Base-by-base conservation (phyloP, 805 yeast species). In the Candida broadrunensis region DNA sequence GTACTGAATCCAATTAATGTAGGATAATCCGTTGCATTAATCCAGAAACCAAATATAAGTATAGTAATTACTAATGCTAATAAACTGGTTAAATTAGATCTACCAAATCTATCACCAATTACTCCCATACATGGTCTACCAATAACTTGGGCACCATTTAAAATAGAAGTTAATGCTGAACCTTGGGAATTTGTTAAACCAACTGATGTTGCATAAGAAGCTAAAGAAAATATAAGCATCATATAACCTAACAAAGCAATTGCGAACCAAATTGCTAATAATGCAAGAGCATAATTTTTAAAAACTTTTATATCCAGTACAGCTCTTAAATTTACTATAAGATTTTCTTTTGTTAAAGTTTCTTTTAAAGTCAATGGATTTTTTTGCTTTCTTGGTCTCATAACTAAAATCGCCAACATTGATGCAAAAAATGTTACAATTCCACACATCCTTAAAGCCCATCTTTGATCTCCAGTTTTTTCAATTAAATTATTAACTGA, bases 51-150 rank as follows among this genome's bases (percentile, higher is more conserved):
- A 35, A 52, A 58, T 7, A 63, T 33, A 37, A 65, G 44, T 5
- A 66, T 49, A 12, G 60, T 45, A 14, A 56, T 48, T 5, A 50
- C 19, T 5, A 57, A 33, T 43, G 67, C 51, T n/a, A 56, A 24
- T 9, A 44, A 26, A 0, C 44, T 36, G 0, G 63, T 49, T 11
- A 58, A 44, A 45, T 77, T 78, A 39, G 66, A 50, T 23, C 79
- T 61, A 2, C 85, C 85, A 23, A 67, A 41, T 5, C 47, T 51
- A 50, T 76, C 82, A 16, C 77, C 80, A 7, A 68, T 16, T 30
- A 59, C 49, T 1, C 80, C 80, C 33, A 81, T 70, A 4, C 62
- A 37, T 2, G 80, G 63, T 30, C 85, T 61, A 5, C 85, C 85
- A 17, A 77, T 49, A 1, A 69, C 54, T 36, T 80, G 76, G 29